Evolutionary conservation across 345 rosid genomes (phyloP).

Genomic region (Populus nigra): DNA sequence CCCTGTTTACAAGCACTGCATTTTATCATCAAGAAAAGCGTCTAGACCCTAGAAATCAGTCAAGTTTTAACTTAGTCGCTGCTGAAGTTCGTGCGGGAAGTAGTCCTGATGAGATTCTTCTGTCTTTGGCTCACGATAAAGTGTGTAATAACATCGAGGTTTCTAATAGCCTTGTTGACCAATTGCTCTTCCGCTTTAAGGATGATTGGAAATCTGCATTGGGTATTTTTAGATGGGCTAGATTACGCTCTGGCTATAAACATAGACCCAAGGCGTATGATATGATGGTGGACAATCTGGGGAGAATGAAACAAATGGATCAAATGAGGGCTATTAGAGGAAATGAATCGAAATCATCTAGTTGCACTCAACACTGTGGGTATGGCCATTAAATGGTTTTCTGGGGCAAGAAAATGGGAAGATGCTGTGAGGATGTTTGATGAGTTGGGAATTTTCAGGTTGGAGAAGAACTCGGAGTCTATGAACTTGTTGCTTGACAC

Average conservation of each 20-base stretch:
- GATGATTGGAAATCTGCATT: constrained; percentile 83
- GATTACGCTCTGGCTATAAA: constrained; percentile 39
- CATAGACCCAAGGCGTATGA: constrained; percentile 47
- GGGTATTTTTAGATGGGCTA: constrained; percentile 74
- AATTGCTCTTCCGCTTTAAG: constrained; percentile 58
- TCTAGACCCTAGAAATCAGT: constrained; percentile 13
- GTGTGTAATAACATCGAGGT: constrained; percentile 36
- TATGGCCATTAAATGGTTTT: constrained; percentile 72
- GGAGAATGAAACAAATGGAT: constrained; percentile 68
- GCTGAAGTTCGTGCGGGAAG: constrained; percentile 36
- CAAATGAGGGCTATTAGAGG: constrained; percentile 58
- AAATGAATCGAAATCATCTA: constrained; percentile 41
- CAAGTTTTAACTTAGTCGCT: constrained; percentile 30
- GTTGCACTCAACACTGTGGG: constrained; percentile 53
- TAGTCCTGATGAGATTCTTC: constrained; percentile 48
- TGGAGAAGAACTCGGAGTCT: constrained; percentile 65
- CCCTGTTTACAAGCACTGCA: constrained; percentile 1
- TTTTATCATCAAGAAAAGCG: constrained; percentile 12
- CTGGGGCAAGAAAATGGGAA: constrained; percentile 85
- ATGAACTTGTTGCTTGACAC: constrained; percentile 81
- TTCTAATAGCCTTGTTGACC: constrained; percentile 44
- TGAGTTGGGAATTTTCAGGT: constrained; percentile 48
- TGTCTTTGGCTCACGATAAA: constrained; percentile 38
- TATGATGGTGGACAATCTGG: constrained; percentile 64
- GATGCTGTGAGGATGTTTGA: constrained; percentile 70